A percentile compares a stretch with the other conserved stretches of the same genome.
Evolutionary conservation across 495 filamentous ascomycete genomes (phyloP).

Genomic region (Penicillium odoratum): DNA sequence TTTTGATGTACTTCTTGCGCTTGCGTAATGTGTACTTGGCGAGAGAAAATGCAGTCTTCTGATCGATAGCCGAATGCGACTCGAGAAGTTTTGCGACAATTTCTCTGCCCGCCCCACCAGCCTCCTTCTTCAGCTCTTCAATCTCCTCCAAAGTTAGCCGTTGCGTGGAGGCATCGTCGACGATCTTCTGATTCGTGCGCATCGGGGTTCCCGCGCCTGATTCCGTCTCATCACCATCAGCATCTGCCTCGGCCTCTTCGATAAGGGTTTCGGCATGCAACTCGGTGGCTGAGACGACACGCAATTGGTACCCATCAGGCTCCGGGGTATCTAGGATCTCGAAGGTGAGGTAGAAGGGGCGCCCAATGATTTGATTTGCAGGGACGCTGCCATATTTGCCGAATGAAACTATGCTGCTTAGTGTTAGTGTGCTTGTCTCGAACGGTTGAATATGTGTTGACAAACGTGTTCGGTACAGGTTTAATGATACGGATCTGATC

Average conservation of each 20-base stretch:
- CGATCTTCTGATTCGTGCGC: slow-evolving; percentile 74
- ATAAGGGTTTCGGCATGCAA: slow-evolving; percentile 72
- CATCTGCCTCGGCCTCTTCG: slow-evolving; percentile 54
- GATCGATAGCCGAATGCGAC: slow-evolving; percentile 80
- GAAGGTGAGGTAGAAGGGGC: slow-evolving; percentile 88
- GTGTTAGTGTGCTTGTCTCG: slow-evolving; percentile 19
- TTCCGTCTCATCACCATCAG: slow-evolving; percentile 50
- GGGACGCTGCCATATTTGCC: slow-evolving; percentile 90
- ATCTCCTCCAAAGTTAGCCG: slow-evolving; percentile 83
- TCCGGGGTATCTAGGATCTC: slow-evolving; percentile 74
- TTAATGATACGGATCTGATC: slow-evolving; percentile 62
- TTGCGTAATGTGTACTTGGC: slow-evolving; percentile 96
- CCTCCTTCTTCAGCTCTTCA: slow-evolving; percentile 81
- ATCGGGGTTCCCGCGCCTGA: slow-evolving; percentile 60
- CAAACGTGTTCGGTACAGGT: slow-evolving; percentile 76
- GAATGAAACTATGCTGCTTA: slow-evolving; percentile 69
- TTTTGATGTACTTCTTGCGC: slow-evolving; percentile 84
- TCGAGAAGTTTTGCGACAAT: slow-evolving; percentile 83
- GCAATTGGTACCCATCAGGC: slow-evolving; percentile 59
- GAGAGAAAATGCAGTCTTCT: slow-evolving; percentile 91
- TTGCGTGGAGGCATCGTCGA: slow-evolving; percentile 81
- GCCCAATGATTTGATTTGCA: slow-evolving; percentile 79
- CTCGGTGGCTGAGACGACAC: slow-evolving; percentile 78
- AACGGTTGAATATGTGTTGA: slow-evolving; percentile 20
- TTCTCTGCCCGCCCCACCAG: slow-evolving; percentile 76